Conservation (phyloP, 2,329 filamentous ascomycete species). For the Thielaviopsis cerberus region DNA sequence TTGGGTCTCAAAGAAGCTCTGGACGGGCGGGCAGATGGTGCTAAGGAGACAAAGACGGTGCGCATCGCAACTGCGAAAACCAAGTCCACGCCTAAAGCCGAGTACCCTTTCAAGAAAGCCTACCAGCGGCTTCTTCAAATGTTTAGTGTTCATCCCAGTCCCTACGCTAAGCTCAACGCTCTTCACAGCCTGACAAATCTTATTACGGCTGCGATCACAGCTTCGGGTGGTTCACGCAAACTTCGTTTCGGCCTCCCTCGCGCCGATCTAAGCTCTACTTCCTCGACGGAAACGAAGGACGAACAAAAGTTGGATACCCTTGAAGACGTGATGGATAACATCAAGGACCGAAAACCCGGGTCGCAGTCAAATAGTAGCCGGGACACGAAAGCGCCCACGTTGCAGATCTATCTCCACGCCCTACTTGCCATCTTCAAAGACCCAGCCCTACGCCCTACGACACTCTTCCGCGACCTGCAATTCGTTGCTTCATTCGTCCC, state of each 20-base stretch:
- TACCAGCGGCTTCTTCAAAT: constrained; percentile 65
- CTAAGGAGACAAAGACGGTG: constrained; percentile 22
- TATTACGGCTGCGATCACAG: constrained; percentile 49
- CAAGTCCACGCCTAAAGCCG: constrained; percentile 19
- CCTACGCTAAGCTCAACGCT: constrained; percentile 66
- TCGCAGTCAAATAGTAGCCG: constrained; percentile 19
- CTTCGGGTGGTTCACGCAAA: constrained; percentile 21
- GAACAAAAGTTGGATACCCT: constrained; percentile 21
- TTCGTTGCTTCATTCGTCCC: constrained; percentile 52
- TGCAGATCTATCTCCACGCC: constrained; percentile 46
- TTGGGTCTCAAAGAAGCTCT: background rate
- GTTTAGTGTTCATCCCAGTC: constrained; percentile 79
- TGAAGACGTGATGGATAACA: constrained; percentile 51
- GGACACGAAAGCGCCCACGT: constrained; percentile 31
- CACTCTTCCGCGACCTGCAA: constrained; percentile 64
- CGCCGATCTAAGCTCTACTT: constrained; percentile 15
- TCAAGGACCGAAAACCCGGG: constrained; percentile 36
- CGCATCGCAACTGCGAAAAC: constrained; percentile 15
- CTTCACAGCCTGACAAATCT: constrained; percentile 69
- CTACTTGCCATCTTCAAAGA: constrained; percentile 50
- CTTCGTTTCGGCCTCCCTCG: constrained; percentile 21
- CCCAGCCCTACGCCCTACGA: constrained; percentile 52
- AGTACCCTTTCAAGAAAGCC: constrained; percentile 65
- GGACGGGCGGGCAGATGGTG: background rate
- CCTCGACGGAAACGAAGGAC: constrained; percentile 16